Base-by-base conservation (phyloP, 2,329 filamentous ascomycete species). In the Pyrenochaeta sp. region DNA sequence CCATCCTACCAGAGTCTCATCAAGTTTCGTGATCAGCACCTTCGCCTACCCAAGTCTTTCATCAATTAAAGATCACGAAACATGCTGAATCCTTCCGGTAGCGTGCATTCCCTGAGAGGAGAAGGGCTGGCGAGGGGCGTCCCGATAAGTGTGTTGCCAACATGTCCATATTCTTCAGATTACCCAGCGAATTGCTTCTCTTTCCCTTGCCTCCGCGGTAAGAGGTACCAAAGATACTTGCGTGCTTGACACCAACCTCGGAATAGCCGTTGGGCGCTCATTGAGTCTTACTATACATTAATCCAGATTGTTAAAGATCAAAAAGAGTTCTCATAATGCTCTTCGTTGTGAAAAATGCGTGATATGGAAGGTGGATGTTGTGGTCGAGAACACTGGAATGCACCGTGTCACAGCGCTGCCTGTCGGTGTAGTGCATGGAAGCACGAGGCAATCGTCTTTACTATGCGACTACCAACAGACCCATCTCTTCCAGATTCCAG, bases 161-260 rank as follows among this genome's bases (percentile, higher is more conserved):
- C 17, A 40, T 41, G 45, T 40, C 3, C 35, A n/a, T 48, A 10
- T 23, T n/a, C 18, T 15, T 48, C 15, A 29, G 2, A 31, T 36
- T 40, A 40, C 5, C 35, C 45, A 41, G 44, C 20, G 21, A 29
- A 36, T 46, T 41, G 31, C 30, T 30, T 30, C 40, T 42, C 40
- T 42, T 42, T 17, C 23, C 6, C 14, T 23, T 12, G 30, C 27
- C 15, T 7, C 37, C 32, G 37, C 11, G 12, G 21, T 42, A 30
- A n/a, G 23, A 18, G 23, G 17, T 42, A 42, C 21, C 12, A 17
- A 7, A n/a, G 40, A 6, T 29, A 30, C 23, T 29, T 30, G 27
- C 40, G 7, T 41, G 27, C 4, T 42, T 17, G 11, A 14, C 10
- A 27, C n/a, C 23, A 3, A 15, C 4, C 12, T 18, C n/a, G 23